A percentile compares a stretch with the other conserved stretches of the same genome.
These are phyloP conservation scores for Oryza meridionalis DNA, from an alignment of 176 grass and related monocot genomes.

Conservation along the genomic window DNA sequence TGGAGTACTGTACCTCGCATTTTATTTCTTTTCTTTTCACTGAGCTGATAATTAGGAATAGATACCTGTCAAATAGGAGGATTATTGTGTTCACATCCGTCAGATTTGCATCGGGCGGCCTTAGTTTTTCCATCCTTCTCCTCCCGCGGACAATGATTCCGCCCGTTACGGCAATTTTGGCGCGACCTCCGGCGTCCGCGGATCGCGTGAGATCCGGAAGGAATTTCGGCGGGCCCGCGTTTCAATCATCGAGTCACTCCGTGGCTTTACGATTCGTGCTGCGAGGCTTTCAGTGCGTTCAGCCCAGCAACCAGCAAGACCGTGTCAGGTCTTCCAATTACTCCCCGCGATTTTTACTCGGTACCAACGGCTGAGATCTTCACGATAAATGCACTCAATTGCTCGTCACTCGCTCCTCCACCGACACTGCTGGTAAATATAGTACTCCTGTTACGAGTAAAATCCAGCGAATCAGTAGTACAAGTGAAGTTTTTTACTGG, in stretches of 20 bases:
- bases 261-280: constrained; percentile 39
- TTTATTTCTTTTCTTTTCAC: background rate
- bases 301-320: background rate
- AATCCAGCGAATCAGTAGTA: constrained; percentile 7
- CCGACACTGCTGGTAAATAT: constrained; percentile 28
- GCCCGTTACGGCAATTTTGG: constrained; percentile 39
- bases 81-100: background rate
- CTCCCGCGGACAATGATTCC: constrained; percentile 18
- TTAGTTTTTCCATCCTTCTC: background rate
- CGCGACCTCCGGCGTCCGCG: constrained; percentile 32
- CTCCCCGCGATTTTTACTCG: background rate
- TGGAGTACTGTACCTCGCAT: background rate
- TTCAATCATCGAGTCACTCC: background rate
- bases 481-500: background rate
- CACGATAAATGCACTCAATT: constrained; percentile 13
- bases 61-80: background rate
- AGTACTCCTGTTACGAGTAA: background rate
- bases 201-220: constrained; percentile 38
- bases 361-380: constrained; percentile 21
- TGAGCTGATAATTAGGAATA: background rate
- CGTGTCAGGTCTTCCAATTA: constrained; percentile 30
- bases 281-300: background rate
- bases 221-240: constrained; percentile 29
- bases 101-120: background rate
- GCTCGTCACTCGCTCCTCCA: constrained; percentile 13